Base-by-base conservation (phyloP, 768 basidiomycete species). In the Rhodotorula babjevae region DNA sequence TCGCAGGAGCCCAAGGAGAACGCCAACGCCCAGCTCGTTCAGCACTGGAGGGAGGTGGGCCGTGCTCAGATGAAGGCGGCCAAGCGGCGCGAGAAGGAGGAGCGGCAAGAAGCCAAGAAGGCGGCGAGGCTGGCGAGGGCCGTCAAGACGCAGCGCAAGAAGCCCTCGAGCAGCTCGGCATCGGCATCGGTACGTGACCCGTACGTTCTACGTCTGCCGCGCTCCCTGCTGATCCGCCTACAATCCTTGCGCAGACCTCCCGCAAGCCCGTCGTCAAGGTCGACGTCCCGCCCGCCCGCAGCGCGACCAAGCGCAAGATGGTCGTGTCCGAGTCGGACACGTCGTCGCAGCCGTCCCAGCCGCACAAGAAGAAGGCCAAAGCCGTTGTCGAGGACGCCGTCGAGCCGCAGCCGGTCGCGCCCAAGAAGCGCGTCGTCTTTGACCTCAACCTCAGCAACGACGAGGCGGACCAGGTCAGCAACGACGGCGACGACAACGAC, bases 1-100 rank as follows among this genome's bases (percentile, higher is more conserved):
- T 10, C 25, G 53, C 64, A 74, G 73, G 73, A 74, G 36, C 66
- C 73, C 42, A 74, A 74, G 57, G 14, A n/a, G 8, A 61, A 74
- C 53, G 73, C 67, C 27, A 71, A 61, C 50, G 44, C 29, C 1
- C 36, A 50, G 2, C 55, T 74, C 47, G 27, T 67, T 14, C 27
- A n/a, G 4, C 52, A 29, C 19, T 74, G 69, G 69, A 46, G 12
- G n/a, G 52, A 49, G 49, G 11, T 36, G 3, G 14, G 31, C 19
- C 40, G 33, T 16, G 29, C 46, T 42, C 12, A 36, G 42, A 23
- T 46, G 56, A 55, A 63, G 67, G 61, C n/a, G 23, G 55, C 44
- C 12, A 40, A 63, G 47, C 36, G 44, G 58, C 59, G 42, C 27
- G 4, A 44, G 25, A n/a, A 11, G 3, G n/a, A 58, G 46, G 52